Percentiles rank a stretch among this genome's conserved stretches.
These are phyloP conservation scores for Paralagenidium karlingii DNA, from an alignment of 352 stramenopile genomes.

Conservation along the genomic window DNA sequence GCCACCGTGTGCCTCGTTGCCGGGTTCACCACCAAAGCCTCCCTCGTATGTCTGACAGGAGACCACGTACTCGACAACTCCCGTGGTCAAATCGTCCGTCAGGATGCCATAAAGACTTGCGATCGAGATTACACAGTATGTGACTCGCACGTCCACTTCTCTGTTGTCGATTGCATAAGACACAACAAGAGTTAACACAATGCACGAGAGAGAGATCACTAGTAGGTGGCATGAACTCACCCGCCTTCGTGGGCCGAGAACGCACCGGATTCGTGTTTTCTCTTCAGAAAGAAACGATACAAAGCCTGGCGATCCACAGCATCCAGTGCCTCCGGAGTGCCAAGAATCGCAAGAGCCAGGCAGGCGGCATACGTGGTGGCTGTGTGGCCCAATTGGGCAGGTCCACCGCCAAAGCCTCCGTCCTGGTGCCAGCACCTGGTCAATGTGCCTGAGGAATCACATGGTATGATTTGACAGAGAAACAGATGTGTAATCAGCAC, in stretches of 20 bases:
- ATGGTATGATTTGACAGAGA: background rate
- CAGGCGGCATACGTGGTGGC: conserved; percentile 93
- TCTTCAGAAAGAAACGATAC: conserved; percentile 82
- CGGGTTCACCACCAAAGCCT: conserved; percentile 86
- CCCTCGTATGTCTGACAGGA: conserved; percentile 97
- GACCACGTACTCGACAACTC: conserved; percentile 70
- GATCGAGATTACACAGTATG: conserved; percentile 96
- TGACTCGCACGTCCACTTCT: conserved; percentile 93
- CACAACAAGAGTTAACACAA: background rate
- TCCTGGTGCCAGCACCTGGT: conserved; percentile 40
- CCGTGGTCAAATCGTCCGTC: conserved; percentile 68
- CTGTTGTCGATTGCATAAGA: no score
- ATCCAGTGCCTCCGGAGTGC: conserved; percentile 65
- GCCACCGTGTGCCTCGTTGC: conserved; percentile 96
- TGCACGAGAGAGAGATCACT: background rate
- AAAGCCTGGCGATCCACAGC: conserved; percentile 65
- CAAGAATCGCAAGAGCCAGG: conserved; percentile 88
- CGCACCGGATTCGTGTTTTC: conserved; percentile 79
- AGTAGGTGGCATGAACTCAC: conserved; percentile 10
- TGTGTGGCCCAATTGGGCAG: conserved; percentile 75
- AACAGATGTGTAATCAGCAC: no score
- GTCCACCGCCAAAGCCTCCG: conserved; percentile 92
- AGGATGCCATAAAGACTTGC: conserved; percentile 88
- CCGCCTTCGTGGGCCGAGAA: conserved; percentile 97
- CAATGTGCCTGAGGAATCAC: conserved; percentile 21